These are phyloP conservation scores for Globisporangium splendens DNA, from an alignment of 352 stramenopile genomes.

Conservation along the genomic window DNA sequence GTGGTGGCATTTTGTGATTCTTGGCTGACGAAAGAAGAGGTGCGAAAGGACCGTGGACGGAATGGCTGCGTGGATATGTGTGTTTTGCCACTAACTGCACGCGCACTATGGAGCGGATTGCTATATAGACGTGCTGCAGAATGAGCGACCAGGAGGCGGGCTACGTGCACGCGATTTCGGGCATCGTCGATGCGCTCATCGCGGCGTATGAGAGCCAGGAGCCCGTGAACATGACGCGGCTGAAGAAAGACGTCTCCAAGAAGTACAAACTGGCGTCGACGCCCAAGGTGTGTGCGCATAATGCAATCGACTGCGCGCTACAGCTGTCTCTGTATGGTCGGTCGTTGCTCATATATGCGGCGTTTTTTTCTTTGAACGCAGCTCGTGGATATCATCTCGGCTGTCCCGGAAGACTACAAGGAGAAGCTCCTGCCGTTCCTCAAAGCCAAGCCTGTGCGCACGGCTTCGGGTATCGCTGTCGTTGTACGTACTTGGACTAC, in stretches of 20 bases:
- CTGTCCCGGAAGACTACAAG: conserved; percentile 91
- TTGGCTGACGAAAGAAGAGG: no score
- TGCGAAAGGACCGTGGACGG: no score
- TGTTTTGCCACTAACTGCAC: no score
- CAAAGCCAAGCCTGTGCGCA: conserved; percentile 94
- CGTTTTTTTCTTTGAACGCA: conserved; percentile 11
- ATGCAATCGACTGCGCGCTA: neutral
- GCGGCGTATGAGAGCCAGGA: conserved; percentile 85
- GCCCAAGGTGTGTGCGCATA: conserved; percentile 54
- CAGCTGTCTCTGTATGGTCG: neutral
- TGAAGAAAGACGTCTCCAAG: conserved; percentile 91
- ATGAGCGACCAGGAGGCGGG: conserved; percentile 23
- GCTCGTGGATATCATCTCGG: conserved; percentile 95
- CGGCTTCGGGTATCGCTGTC: conserved; percentile 93
- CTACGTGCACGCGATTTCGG: conserved; percentile 83
- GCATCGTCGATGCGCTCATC: conserved; percentile 92
- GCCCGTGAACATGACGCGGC: conserved; percentile 92
- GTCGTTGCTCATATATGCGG: neutral
- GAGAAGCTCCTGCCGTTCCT: conserved; percentile 90
- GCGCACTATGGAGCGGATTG: no score
- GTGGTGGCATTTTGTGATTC: no score
- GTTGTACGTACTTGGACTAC: conserved; percentile 59
- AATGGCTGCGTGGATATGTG: no score
- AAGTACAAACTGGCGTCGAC: conserved; percentile 91
- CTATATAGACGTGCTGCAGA: no score